A percentile compares a stretch with the other conserved stretches of the same genome.
Conservation (phyloP, 2,329 filamentous ascomycete genomes). For the Cladosporium sp. region DNA sequence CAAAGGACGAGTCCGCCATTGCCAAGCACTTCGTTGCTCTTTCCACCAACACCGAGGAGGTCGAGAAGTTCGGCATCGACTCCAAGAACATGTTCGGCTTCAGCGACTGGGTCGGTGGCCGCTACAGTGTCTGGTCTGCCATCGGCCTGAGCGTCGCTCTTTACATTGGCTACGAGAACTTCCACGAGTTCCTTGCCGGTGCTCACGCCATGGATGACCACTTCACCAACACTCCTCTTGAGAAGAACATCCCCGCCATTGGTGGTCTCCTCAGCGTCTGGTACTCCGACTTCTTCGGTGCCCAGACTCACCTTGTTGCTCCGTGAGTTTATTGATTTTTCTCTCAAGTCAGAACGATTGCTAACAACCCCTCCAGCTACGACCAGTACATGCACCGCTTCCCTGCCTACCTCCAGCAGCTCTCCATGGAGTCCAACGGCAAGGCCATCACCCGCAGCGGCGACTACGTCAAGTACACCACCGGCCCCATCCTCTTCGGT, state of each 20-base stretch:
- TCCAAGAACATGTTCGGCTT: slow-evolving; percentile 99
- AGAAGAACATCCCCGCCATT: slow-evolving; percentile 92
- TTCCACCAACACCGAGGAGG: slow-evolving; percentile 92
- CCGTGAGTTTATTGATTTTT: slow-evolving; percentile 63
- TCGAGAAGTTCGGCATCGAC: slow-evolving; percentile 98
- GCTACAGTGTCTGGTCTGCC: slow-evolving; percentile 98
- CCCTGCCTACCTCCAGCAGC: slow-evolving; percentile 97
- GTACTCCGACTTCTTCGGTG: slow-evolving; percentile 99
- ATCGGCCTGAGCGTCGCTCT: slow-evolving; percentile 93
- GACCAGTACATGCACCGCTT: slow-evolving; percentile 99
- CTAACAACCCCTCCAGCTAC: slow-evolving; percentile 60
- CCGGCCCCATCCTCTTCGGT: slow-evolving; percentile 91
- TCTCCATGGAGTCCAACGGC: slow-evolving; percentile 99
- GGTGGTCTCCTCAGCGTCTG: slow-evolving; percentile 93
- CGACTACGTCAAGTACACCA: slow-evolving; percentile 93
- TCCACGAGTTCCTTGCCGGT: slow-evolving; percentile 91
- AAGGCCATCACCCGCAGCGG: slow-evolving; percentile 92
- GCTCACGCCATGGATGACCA: slow-evolving; percentile 98
- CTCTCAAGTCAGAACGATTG: background rate
- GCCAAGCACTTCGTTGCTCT: slow-evolving; percentile 99
- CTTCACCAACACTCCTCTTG: slow-evolving; percentile 86
- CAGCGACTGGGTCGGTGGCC: slow-evolving; percentile 96
- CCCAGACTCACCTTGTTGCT: slow-evolving; percentile 95
- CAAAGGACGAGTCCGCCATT: slow-evolving; percentile 73
- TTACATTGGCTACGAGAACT: slow-evolving; percentile 97